These are phyloP conservation scores for Beauveria sp. DNA, from an alignment of 2,329 filamentous ascomycete genomes.

Conservation along the genomic window DNA sequence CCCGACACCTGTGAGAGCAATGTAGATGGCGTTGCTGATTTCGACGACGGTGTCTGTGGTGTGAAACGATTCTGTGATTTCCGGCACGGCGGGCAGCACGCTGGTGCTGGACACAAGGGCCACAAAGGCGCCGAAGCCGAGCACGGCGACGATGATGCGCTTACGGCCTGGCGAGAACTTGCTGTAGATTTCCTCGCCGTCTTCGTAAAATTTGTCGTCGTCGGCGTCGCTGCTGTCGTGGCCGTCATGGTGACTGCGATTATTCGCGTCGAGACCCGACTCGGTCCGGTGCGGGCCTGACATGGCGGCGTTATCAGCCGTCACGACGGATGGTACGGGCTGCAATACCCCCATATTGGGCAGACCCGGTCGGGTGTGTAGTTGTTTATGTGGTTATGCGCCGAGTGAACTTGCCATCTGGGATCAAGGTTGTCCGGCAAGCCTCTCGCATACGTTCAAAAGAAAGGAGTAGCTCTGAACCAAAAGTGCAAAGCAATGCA, in stretches of 20 bases:
- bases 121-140: conserved; percentile 69
- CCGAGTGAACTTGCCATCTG: background rate
- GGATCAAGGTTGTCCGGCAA: background rate
- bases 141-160: conserved; percentile 55
- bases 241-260: background rate
- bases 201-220: conserved; percentile 19
- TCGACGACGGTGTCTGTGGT: conserved; percentile 66
- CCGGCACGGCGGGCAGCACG: conserved; percentile 64
- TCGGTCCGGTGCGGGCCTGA: background rate
- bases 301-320: conserved; percentile 4
- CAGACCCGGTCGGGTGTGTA: background rate
- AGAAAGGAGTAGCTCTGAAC: background rate
- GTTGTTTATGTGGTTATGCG: background rate
- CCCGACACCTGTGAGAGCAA: conserved; percentile 64
- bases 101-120: conserved; percentile 69
- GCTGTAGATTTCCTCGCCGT: conserved; percentile 53
- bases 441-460: background rate
- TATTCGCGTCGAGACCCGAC: background rate
- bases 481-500: no score
- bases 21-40: conserved; percentile 66
- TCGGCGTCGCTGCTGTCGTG: conserved; percentile 8
- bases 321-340: conserved; percentile 1
- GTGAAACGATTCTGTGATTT: conserved; percentile 57
- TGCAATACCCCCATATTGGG: background rate
- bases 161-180: conserved; percentile 56